Conservation (phyloP, 768 basidiomycete species). For the Porpolomopsis calyptriformis region DNA sequence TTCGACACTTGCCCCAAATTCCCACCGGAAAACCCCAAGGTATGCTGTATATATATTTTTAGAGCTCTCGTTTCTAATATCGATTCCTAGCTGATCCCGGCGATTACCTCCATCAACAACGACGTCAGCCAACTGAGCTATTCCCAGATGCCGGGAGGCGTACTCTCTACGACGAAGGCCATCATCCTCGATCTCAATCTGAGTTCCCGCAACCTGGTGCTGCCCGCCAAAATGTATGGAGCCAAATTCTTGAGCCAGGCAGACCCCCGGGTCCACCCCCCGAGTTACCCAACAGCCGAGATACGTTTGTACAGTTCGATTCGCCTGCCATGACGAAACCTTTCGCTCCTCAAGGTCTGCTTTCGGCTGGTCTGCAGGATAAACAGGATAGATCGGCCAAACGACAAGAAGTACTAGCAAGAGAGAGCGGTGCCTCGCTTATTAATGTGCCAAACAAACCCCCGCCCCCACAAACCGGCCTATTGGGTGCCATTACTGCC, state of each 20-base stretch:
- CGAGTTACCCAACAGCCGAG: conserved; percentile 27
- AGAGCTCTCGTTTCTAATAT: conserved; percentile 7
- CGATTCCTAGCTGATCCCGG: conserved; percentile 32
- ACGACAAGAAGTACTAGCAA: conserved; percentile 85
- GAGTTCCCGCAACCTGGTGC: conserved; percentile 43
- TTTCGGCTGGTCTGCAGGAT: conserved; percentile 92
- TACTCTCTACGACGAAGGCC: conserved; percentile 47
- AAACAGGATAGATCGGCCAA: conserved; percentile 94
- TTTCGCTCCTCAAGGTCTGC: conserved; percentile 87
- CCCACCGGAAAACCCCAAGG: conserved; percentile 38
- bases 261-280: conserved; percentile 35
- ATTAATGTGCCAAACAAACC: conserved; percentile 96
- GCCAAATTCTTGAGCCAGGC: conserved; percentile 71
- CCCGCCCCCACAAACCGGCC: conserved; percentile 87
- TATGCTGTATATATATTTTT: conserved; percentile 21
- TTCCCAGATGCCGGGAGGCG: conserved; percentile 40
- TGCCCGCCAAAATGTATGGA: conserved; percentile 73
- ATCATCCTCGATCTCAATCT: conserved; percentile 43
- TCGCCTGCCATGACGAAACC: conserved; percentile 80
- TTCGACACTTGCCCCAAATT: conserved; percentile 56
- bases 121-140: conserved; percentile 43
- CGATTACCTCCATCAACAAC: conserved; percentile 26
- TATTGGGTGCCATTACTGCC: conserved; percentile 91
- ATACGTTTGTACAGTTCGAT: conserved; percentile 68
- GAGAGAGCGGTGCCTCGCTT: conserved; percentile 83